phyloP scores from a whole-genome alignment of 176 grass and related monocot species.

The Miscanthus lutarioriparius region DNA sequence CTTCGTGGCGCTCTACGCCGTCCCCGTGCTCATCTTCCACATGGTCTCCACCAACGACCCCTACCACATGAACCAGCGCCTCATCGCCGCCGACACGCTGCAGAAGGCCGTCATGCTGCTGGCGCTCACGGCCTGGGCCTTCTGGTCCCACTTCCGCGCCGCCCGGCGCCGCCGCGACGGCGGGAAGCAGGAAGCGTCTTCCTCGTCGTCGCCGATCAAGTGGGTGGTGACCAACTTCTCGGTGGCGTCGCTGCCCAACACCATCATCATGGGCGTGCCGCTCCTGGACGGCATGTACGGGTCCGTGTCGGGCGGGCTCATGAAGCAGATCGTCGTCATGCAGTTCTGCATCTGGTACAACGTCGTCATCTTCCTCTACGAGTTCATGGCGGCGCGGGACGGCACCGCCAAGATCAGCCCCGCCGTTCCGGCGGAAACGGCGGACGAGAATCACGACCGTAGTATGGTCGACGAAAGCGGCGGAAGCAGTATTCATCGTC shows the following conservation, averaged over 20 bases:
- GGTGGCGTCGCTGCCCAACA: slow-evolving; percentile 82
- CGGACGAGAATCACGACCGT: background rate
- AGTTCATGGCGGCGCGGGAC: slow-evolving; percentile 72
- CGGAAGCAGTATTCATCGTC: background rate
- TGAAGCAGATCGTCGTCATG: slow-evolving; percentile 88
- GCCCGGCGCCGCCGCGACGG: background rate
- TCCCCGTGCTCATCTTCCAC: slow-evolving; percentile 73
- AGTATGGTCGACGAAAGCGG: background rate
- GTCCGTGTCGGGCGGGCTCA: slow-evolving; percentile 35
- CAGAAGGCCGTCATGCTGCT: slow-evolving; percentile 68
- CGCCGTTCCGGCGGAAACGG: background rate
- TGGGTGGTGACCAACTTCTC: slow-evolving; percentile 87
- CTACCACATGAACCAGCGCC: slow-evolving; percentile 64
- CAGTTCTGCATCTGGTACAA: slow-evolving; percentile 93
- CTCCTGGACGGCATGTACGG: slow-evolving; percentile 90
- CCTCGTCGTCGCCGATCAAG: slow-evolving; percentile 34
- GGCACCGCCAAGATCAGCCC: slow-evolving; percentile 34
- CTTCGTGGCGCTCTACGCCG: slow-evolving; percentile 75
- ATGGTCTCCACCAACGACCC: slow-evolving; percentile 82
- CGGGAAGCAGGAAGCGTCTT: too few relatives aligned
- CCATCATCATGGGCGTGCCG: slow-evolving; percentile 89
- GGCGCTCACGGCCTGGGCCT: slow-evolving; percentile 57
- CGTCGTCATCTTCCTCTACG: slow-evolving; percentile 86
- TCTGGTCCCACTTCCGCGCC: slow-evolving; percentile 33
- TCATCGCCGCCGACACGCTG: slow-evolving; percentile 76